phyloP scores from a whole-genome alignment of 352 stramenopile species.

The Phytophthora citrophthora region DNA sequence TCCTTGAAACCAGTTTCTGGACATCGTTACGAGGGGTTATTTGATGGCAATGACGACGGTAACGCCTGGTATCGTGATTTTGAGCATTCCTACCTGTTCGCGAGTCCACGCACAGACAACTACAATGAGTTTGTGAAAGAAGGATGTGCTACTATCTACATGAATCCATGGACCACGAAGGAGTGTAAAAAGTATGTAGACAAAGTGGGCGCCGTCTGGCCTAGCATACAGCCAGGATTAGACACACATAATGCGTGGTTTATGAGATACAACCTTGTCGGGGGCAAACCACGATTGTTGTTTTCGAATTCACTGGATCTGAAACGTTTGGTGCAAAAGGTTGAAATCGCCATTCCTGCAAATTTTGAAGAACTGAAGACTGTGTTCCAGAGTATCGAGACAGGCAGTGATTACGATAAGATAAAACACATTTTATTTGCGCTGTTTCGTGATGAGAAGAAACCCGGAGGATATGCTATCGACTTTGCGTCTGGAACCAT shows the following conservation, averaged over 20 bases:
- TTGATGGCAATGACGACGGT: conserved; percentile 13
- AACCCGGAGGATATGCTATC: not conserved
- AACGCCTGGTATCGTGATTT: not conserved
- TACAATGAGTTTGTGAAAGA: conserved; percentile 36
- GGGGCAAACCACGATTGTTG: conserved; percentile 30
- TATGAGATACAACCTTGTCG: conserved; percentile 30
- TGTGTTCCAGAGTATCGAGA: not conserved
- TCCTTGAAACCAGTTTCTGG: not conserved
- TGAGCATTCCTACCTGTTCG: conserved; percentile 20
- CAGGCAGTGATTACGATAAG: not conserved
- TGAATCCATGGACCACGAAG: conserved; percentile 38
- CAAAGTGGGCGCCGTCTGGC: not conserved
- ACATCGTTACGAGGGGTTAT: conserved; percentile 16
- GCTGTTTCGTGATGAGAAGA: conserved; percentile 1
- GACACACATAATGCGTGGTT: conserved; percentile 26
- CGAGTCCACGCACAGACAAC: conserved; percentile 29
- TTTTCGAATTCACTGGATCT: conserved; percentile 9
- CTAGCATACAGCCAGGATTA: not conserved
- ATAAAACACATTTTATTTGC: conserved; percentile 18
- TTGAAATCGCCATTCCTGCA: conserved; percentile 5
- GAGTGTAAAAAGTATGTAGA: conserved; percentile 31
- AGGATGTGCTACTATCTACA: conserved; percentile 29
- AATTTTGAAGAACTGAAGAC: conserved; percentile 5
- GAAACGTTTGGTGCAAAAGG: conserved; percentile 6
- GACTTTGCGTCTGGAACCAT: conserved; percentile 17